Percentiles rank a stretch among this genome's conserved stretches.
Evolutionary conservation across 164 flowering plant genomes (phyloP).

Genomic region (grape (Vitis vinifera)): DNA sequence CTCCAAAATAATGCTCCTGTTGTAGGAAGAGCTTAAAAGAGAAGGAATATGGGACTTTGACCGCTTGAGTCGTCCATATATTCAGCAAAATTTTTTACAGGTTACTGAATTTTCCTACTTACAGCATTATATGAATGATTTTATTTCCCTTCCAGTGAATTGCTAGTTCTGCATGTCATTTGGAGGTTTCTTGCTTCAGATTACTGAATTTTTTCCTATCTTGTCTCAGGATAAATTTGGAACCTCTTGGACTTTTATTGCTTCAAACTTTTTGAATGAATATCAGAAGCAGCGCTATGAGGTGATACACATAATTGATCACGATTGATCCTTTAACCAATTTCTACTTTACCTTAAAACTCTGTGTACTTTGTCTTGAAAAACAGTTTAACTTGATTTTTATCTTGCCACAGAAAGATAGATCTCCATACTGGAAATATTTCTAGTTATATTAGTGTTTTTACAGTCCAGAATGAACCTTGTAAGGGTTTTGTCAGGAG

Average conservation of each 20-base stretch:
- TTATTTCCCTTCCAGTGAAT: background rate
- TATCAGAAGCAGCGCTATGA: conserved; percentile 67
- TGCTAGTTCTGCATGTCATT: background rate
- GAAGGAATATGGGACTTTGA: conserved; percentile 95
- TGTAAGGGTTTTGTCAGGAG: no score
- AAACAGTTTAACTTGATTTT: no score
- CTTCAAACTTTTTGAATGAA: conserved; percentile 71
- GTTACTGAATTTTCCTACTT: conserved; percentile 27
- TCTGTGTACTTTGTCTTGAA: background rate
- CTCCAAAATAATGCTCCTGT: conserved; percentile 7
- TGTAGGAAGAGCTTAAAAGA: conserved; percentile 90
- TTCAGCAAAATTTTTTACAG: conserved; percentile 62
- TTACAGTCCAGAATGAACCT: no score
- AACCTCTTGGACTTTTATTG: conserved; percentile 70
- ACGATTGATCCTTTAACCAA: background rate
- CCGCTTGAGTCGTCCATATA: conserved; percentile 78
- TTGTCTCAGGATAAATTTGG: conserved; percentile 87
- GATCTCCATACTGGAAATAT: no score
- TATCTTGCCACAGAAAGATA: no score
- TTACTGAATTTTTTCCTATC: background rate
- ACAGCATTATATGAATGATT: background rate
- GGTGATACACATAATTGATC: conserved; percentile 39
- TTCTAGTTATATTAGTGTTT: no score
- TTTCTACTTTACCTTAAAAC: background rate
- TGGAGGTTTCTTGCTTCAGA: background rate